Evolutionary conservation across 2,329 filamentous ascomycete species (phyloP), one percentile per base, ranked within the genome.

Genomic region (Teratosphaeria viscida): DNA sequence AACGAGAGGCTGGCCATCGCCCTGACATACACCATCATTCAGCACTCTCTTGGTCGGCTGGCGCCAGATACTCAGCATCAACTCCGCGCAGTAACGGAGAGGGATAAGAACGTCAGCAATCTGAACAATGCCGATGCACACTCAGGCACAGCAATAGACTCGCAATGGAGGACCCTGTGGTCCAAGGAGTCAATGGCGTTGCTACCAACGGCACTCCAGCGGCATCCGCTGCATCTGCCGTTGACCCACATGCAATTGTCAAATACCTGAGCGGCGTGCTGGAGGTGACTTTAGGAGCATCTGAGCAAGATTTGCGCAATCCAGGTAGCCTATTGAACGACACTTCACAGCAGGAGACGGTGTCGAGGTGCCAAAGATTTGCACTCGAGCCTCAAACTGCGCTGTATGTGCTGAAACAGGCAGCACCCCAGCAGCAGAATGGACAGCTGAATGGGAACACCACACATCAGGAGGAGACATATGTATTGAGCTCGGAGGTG

Each of bases 371-470:
- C 75, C 85, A 85, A 66, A 87, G 92, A 68, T 97, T 97, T 75
- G 91, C 91, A 60, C 85, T 86, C 62, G 95, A 99, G 75, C 82
- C 88, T 60, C 90, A 96, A 76, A 85, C 87, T 63, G 90, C 88
- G 59, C 79, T 99, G 64, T 97, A 97, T 76, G 87, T 96, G 64
- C 88, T 94, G 72, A 96, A 96, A 76, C 90, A 92, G 60, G 63
- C 71, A 72, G 86, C 64, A 76, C 81, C 58, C 64, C 79, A 23
- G 39, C 78, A 82, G 55, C 74, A 81, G 59, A 80, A 83, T 63
- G 81, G 77, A 53, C 67, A 74, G 16, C 75, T 64, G 23, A 68
- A 70, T 54, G 67, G 66, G 12, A 65, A 66, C 37, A 61, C 37
- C n/a, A 54, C 61, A 5, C 54, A 62, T 10, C 52, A 55, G 35